Conservation (phyloP, 495 filamentous ascomycete species). For the Hypoxylon rickii region DNA sequence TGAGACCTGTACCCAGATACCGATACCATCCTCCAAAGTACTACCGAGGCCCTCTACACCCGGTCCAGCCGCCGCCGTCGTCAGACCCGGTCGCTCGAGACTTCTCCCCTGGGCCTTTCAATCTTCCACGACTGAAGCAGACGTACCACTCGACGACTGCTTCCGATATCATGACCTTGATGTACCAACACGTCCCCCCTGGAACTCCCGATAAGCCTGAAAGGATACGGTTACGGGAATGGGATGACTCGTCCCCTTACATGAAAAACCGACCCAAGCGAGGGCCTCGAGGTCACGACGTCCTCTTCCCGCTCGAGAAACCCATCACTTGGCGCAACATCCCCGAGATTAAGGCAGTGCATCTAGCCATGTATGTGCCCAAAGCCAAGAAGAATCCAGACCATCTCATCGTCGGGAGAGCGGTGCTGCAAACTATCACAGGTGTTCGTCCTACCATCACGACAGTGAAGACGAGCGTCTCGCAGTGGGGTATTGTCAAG, state of each 20-base stretch:
- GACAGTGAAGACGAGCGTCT: constrained; percentile 66
- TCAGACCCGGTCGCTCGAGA: constrained; percentile 85
- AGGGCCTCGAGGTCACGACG: constrained; percentile 69
- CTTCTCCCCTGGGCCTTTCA: constrained; percentile 93
- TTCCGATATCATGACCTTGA: constrained; percentile 86
- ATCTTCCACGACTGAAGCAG: constrained; percentile 82
- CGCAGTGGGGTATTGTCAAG: constrained; percentile 62
- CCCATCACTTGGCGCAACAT: constrained; percentile 85
- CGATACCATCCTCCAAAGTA: constrained; percentile 91
- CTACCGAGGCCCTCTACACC: constrained; percentile 90
- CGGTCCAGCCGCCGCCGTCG: constrained; percentile 79
- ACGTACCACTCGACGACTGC: constrained; percentile 86
- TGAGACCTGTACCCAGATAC: constrained; percentile 64
- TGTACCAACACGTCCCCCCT: constrained; percentile 78
- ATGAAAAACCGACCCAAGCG: constrained; percentile 87
- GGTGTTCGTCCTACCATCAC: constrained; percentile 74
- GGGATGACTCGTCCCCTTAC: constrained; percentile 91
- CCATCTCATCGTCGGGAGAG: constrained; percentile 76
- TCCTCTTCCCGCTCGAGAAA: constrained; percentile 71
- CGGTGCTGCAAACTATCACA: constrained; percentile 83
- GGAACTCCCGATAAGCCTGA: constrained; percentile 68
- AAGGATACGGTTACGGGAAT: constrained; percentile 74
- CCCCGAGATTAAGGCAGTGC: constrained; percentile 78
- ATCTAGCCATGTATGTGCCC: constrained; percentile 73
- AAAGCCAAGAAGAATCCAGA: constrained; percentile 65